phyloP scores from a whole-genome alignment of 176 grass and related monocot genomes.

The Oryza meyeriana region DNA sequence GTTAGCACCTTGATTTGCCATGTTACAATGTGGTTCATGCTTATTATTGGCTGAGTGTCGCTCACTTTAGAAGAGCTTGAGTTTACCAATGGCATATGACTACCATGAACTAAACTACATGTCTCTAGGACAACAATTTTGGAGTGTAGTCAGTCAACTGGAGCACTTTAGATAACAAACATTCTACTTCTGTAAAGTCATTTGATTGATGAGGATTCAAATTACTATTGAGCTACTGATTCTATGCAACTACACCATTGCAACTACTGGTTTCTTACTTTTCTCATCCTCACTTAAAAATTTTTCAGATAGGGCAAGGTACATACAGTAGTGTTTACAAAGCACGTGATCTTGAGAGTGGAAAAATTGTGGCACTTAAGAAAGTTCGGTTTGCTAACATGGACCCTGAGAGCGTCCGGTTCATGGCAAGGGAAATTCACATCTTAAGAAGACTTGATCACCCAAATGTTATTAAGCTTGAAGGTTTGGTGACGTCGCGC shows the following conservation, averaged over 20 bases:
- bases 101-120: background rate
- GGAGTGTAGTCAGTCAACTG: background rate
- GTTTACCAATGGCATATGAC: constrained; percentile 3
- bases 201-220: constrained; percentile 11
- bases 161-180: background rate
- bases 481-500: constrained; percentile 89
- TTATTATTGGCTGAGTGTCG: background rate
- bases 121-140: background rate
- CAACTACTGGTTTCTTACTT: no score
- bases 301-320: constrained; percentile 95
- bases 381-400: constrained; percentile 94
- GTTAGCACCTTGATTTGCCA: constrained; percentile 16
- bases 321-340: constrained; percentile 97
- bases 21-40: constrained; percentile 19
- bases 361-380: constrained; percentile 95
- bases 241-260: background rate
- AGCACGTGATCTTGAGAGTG: constrained; percentile 88
- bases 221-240: background rate
- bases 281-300: constrained; percentile 25
- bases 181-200: background rate
- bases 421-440: constrained; percentile 99
- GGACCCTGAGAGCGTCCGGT: constrained; percentile 92
- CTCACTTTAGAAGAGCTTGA: constrained; percentile 10
- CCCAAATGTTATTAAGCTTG: constrained; percentile 90
- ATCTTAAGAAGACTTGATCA: constrained; percentile 92